A percentile compares a stretch with the other conserved stretches of the same genome.
Conservation (phyloP, 768 basidiomycete species). For the Leucocoprinus birnbaumii region DNA sequence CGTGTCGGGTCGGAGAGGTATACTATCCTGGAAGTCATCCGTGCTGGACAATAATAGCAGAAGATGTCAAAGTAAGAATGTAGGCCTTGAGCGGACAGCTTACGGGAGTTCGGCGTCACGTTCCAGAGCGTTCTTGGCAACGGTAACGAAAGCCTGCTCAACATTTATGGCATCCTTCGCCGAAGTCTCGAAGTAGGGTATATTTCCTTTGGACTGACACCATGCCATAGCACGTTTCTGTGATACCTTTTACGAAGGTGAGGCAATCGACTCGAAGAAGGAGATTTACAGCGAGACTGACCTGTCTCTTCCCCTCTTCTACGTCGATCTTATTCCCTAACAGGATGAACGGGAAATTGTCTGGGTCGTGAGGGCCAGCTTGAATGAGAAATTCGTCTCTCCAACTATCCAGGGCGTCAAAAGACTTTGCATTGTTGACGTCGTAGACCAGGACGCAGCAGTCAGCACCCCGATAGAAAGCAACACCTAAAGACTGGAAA, state of each 20-base stretch:
- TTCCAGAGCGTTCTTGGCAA: constrained; percentile 96
- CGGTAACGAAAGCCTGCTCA: constrained; percentile 98
- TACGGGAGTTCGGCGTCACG: constrained; percentile 76
- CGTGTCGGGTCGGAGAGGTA: constrained; percentile 12
- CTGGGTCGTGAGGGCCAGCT: constrained; percentile 97
- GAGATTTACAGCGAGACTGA: constrained; percentile 27
- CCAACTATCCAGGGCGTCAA: constrained; percentile 99
- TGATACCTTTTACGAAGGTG: constrained; percentile 63
- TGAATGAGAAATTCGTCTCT: constrained; percentile 99
- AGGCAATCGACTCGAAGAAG: background rate
- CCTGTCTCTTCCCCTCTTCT: constrained; percentile 97
- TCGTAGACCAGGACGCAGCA: constrained; percentile 99
- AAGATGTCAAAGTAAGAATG: background rate
- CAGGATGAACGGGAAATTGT: constrained; percentile 99
- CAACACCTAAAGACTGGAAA: constrained; percentile 98
- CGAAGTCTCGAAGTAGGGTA: constrained; percentile 99
- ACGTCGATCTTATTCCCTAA: constrained; percentile 99
- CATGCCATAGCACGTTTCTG: constrained; percentile 99
- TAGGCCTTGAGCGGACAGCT: background rate
- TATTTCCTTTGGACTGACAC: constrained; percentile 99
- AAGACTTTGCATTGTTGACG: constrained; percentile 97
- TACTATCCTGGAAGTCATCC: constrained; percentile 7
- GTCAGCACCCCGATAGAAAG: constrained; percentile 98
- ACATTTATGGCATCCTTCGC: constrained; percentile 99
- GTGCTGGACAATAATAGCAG: constrained; percentile 1